A percentile compares a stretch with the other conserved stretches of the same genome.
Evolutionary conservation across 2,329 filamentous ascomycete species (phyloP).

Genomic region (Didymellaceae sp.): DNA sequence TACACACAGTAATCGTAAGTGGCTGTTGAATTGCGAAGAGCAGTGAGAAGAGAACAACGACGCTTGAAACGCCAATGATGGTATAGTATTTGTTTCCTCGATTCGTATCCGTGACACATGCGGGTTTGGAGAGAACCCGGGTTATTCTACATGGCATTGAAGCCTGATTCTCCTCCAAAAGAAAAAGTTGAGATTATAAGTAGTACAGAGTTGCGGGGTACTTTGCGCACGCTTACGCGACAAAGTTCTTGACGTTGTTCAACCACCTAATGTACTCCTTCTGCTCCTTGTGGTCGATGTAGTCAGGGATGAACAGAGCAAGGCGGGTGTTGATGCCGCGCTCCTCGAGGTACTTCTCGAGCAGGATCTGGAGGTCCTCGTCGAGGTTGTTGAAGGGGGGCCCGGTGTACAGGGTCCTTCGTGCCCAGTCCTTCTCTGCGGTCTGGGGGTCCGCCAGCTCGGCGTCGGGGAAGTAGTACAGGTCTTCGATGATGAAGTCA

Average conservation of each 20-base stretch:
- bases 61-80: conserved; percentile 7
- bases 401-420: conserved; percentile 83
- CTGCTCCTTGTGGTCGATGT: conserved; percentile 98
- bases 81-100: conserved; percentile 3
- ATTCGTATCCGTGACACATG: conserved; percentile 13
- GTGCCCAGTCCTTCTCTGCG: conserved; percentile 77
- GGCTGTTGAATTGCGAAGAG: neutral
- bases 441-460: conserved; percentile 77
- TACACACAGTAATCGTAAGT: neutral
- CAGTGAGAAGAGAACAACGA: conserved; percentile 3
- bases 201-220: conserved; percentile 29
- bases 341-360: conserved; percentile 95
- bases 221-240: conserved; percentile 60
- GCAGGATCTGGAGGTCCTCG: conserved; percentile 88
- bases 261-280: conserved; percentile 94
- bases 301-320: conserved; percentile 91
- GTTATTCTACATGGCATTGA: conserved; percentile 36
- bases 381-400: conserved; percentile 94
- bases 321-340: conserved; percentile 86
- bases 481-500: conserved; percentile 84
- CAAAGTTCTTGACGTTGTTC: conserved; percentile 81
- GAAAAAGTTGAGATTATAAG: conserved; percentile 21
- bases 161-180: conserved; percentile 19
- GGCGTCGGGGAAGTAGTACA: conserved; percentile 83
- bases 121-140: conserved; percentile 13